Conservation (phyloP, 2,329 filamentous ascomycete species). For the Daldinia sp. region DNA sequence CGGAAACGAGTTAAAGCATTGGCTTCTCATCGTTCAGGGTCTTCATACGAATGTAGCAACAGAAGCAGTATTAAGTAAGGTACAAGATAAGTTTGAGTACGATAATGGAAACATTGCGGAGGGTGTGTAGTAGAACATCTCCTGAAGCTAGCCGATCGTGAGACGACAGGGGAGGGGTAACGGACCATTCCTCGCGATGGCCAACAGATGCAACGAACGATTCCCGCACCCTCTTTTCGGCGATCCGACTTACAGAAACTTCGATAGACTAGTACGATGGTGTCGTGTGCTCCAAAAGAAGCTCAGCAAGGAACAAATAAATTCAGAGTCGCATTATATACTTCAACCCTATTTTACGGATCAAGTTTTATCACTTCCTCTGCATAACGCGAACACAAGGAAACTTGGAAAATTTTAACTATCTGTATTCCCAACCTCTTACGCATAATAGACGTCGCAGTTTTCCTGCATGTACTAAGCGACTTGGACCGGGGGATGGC, state of each 20-base stretch:
- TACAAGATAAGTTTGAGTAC: conserved; percentile 8
- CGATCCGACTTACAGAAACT: conserved; percentile 22
- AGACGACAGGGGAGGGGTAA: conserved; percentile 40
- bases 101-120: conserved; percentile 22
- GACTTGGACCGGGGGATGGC: conserved; percentile 28
- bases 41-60: conserved; percentile 22
- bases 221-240: conserved; percentile 38
- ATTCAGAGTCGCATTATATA: conserved; percentile 20
- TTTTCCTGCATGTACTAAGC: conserved; percentile 35
- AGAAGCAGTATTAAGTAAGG: conserved; percentile 1
- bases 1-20: conserved; percentile 7
- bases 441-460: conserved; percentile 16
- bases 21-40: conserved; percentile 2
- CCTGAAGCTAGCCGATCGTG: conserved; percentile 34
- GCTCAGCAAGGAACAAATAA: conserved; percentile 14
- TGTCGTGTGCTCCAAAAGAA: conserved; percentile 31
- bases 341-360: conserved; percentile 22
- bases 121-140: conserved; percentile 14
- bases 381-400: conserved; percentile 13
- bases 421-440: conserved; percentile 23
- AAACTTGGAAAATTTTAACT: conserved; percentile 21
- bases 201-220: conserved; percentile 37
- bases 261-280: conserved; percentile 18
- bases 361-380: conserved; percentile 2
- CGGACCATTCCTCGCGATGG: conserved; percentile 28